Evolutionary conservation across 169 alveolate genomes (phyloP), one percentile per base, ranked within the genome.

Genomic region (Cardiosporidium cionae): DNA sequence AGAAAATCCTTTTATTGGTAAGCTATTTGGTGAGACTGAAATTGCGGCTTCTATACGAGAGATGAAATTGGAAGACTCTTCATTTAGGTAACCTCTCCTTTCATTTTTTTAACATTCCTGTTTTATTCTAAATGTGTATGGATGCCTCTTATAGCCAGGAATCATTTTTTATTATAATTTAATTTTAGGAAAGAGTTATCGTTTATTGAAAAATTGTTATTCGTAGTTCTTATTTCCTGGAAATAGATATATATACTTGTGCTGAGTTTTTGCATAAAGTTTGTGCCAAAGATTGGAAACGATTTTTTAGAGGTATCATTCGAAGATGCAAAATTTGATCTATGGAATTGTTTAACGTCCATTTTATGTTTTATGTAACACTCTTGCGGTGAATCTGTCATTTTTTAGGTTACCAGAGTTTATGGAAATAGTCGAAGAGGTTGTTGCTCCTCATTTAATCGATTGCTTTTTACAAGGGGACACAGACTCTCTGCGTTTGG

Each of bases 11-110:
- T 31, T 86, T 33, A 65, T 90, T 31, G 91, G 87, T 16, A 84
- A 87, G 78, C 72, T 92, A 25, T 92, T 90, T 76, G 93, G 91
- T 4, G 92, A 90, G 79, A 87, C 93, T 22, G 91, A 91, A 68
- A 32, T 92, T 6, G 91, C 96, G 0, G 86, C 84, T 2, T 93
- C 94, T 16, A 74, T 92, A 9, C 77, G 90, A 64, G 95, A 91
- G 74, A 91, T 91, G 96, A 91, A 91, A 84, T 73, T 73, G 68
- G 16, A 86, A 0, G 96, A 92, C 78, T 87, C 94, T 16, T 74
- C 84, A 28, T 92, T 92, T 75, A 69, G 64, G 83, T 3, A 3
- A 58, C 35, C 2, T 7, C 16, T 3, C 52, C 44, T 33, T 67
- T 67, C 58, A 23, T 28, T 35, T 25, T 25, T 9, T 3, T 0